Evolutionary conservation across 768 basidiomycete species (phyloP).

Genomic region (Lyophyllum shimeji): DNA sequence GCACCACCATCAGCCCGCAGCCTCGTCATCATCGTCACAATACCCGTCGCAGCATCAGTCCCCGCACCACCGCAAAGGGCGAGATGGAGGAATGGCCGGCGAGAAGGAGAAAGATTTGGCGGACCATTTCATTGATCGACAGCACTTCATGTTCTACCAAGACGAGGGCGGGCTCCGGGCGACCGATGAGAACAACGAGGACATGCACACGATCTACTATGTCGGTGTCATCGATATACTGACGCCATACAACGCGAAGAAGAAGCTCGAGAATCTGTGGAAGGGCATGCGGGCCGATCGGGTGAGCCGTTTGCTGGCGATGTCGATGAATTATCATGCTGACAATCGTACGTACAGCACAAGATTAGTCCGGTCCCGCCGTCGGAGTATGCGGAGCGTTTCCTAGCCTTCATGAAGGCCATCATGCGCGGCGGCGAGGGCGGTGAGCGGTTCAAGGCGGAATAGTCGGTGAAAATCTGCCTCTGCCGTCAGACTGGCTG

Average conservation of each 20-base stretch:
- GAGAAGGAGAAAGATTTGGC: conserved; percentile 42
- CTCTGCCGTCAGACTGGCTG: too few species aligned
- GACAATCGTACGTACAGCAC: conserved; percentile 50
- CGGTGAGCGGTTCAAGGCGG: conserved; percentile 42
- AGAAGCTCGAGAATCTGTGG: conserved; percentile 89
- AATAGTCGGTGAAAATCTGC: conserved; percentile 26
- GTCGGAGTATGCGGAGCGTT: conserved; percentile 82
- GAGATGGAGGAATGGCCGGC: conserved; percentile 44
- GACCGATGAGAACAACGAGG: conserved; percentile 81
- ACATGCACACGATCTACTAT: conserved; percentile 83
- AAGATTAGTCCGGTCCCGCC: conserved; percentile 95
- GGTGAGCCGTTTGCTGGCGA: conserved; percentile 52
- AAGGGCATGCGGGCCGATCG: conserved; percentile 86
- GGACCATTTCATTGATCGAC: conserved; percentile 49
- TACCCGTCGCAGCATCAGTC: neutral
- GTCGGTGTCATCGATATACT: conserved; percentile 96
- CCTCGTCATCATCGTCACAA: neutral
- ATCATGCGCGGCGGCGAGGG: conserved; percentile 83
- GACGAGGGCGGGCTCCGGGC: conserved; percentile 93
- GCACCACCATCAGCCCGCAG: neutral
- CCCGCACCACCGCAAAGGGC: neutral
- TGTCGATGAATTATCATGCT: conserved; percentile 3
- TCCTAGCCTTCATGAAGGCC: conserved; percentile 84
- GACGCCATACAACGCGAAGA: conserved; percentile 79
- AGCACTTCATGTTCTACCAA: conserved; percentile 91